Percentiles rank a stretch among this genome's conserved stretches.
phyloP scores from a whole-genome alignment of 345 rosid species.

The Combretum micranthum region DNA sequence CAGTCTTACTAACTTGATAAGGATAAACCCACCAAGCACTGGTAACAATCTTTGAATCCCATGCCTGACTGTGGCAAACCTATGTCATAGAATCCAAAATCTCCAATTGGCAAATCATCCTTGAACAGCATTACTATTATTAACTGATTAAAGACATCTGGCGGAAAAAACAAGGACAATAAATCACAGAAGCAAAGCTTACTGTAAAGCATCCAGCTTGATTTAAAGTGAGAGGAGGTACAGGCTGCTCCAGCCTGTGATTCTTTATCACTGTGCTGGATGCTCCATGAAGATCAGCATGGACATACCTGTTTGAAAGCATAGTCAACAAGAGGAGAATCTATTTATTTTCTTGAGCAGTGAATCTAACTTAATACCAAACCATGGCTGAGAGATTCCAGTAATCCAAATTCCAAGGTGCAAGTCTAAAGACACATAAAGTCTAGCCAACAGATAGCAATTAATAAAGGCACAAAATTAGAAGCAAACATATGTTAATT shows the following conservation, averaged over 20 bases:
- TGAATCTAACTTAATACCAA: not conserved
- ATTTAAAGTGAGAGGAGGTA: constrained; percentile 90
- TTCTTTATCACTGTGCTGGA: constrained; percentile 95
- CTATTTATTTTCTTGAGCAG: constrained; percentile 3
- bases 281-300: constrained; percentile 97
- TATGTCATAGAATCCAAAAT: constrained; percentile 20
- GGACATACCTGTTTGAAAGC: constrained; percentile 66
- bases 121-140: too few species aligned
- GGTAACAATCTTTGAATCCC: constrained; percentile 98
- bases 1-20: constrained; percentile 97
- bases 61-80: constrained; percentile 98
- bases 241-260: constrained; percentile 81
- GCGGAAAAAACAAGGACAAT: not conserved
- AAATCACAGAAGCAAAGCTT: constrained; percentile 11
- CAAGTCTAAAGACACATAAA: too few species aligned
- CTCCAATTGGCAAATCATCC: not conserved
- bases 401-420: too few species aligned
- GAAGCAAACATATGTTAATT: too few species aligned
- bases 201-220: constrained; percentile 98
- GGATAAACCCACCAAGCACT: constrained; percentile 99
- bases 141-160: too few species aligned
- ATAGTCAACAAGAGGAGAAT: too few species aligned
- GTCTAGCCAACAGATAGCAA: too few species aligned
- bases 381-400: not conserved
- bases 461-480: too few species aligned